These are phyloP conservation scores for Anthracocystis panici-leucophaei DNA, from an alignment of 1,284 basidiomycete species.

Conservation along the genomic window DNA sequence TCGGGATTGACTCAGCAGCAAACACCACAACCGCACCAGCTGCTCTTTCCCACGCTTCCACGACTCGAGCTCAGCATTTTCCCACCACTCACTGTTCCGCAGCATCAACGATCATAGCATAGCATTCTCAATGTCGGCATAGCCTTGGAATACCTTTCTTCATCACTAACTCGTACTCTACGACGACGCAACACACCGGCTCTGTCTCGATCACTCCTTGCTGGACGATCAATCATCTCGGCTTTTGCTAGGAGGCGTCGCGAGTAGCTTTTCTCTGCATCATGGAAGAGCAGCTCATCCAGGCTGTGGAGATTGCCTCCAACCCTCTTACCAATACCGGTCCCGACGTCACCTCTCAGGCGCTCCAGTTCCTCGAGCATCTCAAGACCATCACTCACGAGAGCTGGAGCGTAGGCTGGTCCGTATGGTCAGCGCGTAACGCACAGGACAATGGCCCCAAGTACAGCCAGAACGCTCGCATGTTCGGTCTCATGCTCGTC, in stretches of 20 bases:
- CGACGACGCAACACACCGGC: background rate
- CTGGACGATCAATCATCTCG: background rate
- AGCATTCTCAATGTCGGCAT: conserved; percentile 19
- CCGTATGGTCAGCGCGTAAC: conserved; percentile 60
- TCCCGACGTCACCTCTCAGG: conserved; percentile 76
- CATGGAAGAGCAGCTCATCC: conserved; percentile 76
- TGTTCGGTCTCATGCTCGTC: conserved; percentile 85
- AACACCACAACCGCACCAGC: background rate
- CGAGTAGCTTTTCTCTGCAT: background rate
- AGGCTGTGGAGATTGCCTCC: conserved; percentile 85
- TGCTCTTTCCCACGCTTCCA: background rate
- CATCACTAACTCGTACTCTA: background rate
- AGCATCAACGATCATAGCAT: background rate
- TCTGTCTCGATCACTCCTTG: background rate
- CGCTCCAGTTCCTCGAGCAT: conserved; percentile 81
- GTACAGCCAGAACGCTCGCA: conserved; percentile 80
- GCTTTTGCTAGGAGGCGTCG: conserved; percentile 2
- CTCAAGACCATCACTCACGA: conserved; percentile 80
- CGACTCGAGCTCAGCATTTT: background rate
- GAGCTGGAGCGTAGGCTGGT: conserved; percentile 76
- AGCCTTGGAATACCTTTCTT: background rate
- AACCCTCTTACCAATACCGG: conserved; percentile 76
- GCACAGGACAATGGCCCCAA: conserved; percentile 76
- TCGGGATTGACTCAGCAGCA: no score
- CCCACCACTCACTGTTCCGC: background rate